Evolutionary conservation across 331 rosid genomes (phyloP), one percentile per base, ranked within the genome.

Genomic region (Acacia pycnantha): DNA sequence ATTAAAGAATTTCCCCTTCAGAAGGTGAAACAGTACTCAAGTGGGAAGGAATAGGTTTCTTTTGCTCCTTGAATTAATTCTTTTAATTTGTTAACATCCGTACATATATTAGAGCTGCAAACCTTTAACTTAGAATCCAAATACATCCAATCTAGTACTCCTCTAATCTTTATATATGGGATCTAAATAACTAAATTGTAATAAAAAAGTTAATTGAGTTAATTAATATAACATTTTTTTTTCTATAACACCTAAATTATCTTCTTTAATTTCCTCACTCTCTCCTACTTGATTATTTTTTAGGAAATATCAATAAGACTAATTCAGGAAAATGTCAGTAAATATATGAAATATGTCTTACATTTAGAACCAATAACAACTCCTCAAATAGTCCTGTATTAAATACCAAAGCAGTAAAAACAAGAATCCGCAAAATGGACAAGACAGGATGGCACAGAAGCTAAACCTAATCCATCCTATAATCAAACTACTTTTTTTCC

Each of bases 401-500:
- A 41, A 41, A 9, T 0, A 41, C 44, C 44, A 8, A 8, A 8
- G 44, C 2, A 18, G 15, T 5, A 19, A 56, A 8, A 56, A 21
- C 26, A 56, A 21, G 27, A 56, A 19, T 5, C 27, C 27, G 4
- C 62, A 54, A 6, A 19, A 53, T 19, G 61, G 18, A 5, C 73
- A 15, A 27, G 16, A 22, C 62, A 47, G 47, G 72, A 61, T 27
- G 64, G n/a, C 58, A 21, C 29, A 66, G 68, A 82, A 86, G 75
- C 91, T 54, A 77, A 82, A 85, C 79, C 90, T 54, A 79, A 71
- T 77, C 86, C 80, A 71, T 79, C 87, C 86, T 85, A 81, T 69
- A 81, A 77, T 64, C 4, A 47, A 77, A 76, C 51, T 48, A 82
- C 82, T 51, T 43, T 74, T 54, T 51, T 82, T 54, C 6, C 0